Conservation (phyloP, 305 asterid species). For the Andrographis paniculata region DNA sequence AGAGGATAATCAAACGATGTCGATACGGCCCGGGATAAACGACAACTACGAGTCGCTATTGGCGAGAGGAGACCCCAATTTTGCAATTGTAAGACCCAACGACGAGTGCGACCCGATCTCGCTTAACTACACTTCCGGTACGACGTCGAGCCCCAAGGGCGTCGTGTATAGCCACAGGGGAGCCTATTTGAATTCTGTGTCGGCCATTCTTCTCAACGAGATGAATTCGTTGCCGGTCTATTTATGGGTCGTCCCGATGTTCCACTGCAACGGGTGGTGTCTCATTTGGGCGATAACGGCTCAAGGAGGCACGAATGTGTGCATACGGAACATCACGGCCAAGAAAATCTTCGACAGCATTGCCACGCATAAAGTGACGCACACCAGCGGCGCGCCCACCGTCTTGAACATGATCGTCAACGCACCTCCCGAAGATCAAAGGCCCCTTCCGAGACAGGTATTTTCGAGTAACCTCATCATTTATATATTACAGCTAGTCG, state of each 20-base stretch:
- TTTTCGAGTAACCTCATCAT: no score
- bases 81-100: slow-evolving; percentile 39
- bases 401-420: slow-evolving; percentile 52
- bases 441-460: slow-evolving; percentile 37
- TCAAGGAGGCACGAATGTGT: slow-evolving; percentile 66
- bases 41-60: slow-evolving; percentile 56
- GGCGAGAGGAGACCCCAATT: slow-evolving; percentile 35
- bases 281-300: slow-evolving; percentile 66
- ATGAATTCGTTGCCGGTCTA: slow-evolving; percentile 57
- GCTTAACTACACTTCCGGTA: slow-evolving; percentile 74
- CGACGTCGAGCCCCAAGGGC: slow-evolving; percentile 80
- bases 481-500: no score
- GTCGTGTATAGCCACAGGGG: slow-evolving; percentile 77
- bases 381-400: slow-evolving; percentile 70
- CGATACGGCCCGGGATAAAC: slow-evolving; percentile 1
- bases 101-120: slow-evolving; percentile 69
- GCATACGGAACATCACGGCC: slow-evolving; percentile 48
- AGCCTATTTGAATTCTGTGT: slow-evolving; percentile 65
- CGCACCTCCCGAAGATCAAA: slow-evolving; percentile 24
- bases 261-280: slow-evolving; percentile 83
- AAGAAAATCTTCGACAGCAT: slow-evolving; percentile 38
- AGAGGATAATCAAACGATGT: slow-evolving; percentile 13
- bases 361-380: slow-evolving; percentile 36
- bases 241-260: slow-evolving; percentile 75
- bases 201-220: slow-evolving; percentile 47